Conservation (phyloP, 345 rosid species). For the Gossypium arboreum region DNA sequence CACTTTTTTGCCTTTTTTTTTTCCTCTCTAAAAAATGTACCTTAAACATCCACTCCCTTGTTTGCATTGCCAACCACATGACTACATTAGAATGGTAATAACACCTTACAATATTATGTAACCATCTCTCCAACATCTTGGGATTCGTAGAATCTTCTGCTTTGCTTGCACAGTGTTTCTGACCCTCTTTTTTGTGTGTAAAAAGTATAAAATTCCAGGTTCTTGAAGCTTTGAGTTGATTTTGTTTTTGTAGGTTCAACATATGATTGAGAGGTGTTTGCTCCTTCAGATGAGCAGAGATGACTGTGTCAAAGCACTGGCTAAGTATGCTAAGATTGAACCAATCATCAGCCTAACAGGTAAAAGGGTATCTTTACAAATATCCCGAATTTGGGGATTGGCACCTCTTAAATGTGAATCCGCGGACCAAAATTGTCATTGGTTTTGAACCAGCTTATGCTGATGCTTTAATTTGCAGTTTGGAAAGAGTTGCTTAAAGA, state of each 20-base stretch:
- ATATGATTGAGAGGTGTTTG: slow-evolving; percentile 52
- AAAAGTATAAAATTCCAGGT: not conserved
- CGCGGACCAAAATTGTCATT: no score
- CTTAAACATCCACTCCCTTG: slow-evolving; percentile 30
- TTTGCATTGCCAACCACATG: slow-evolving; percentile 47
- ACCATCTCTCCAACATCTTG: slow-evolving; percentile 11
- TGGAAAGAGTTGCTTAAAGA: slow-evolving; percentile 51
- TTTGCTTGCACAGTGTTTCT: slow-evolving; percentile 13
- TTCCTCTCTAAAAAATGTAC: slow-evolving; percentile 1
- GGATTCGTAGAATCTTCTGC: slow-evolving; percentile 4
- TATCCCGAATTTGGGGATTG: no score
- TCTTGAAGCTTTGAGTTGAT: not conserved
- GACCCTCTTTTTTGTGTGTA: not conserved
- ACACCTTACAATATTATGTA: not conserved
- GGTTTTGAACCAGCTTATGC: no score
- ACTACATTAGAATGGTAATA: slow-evolving; percentile 47
- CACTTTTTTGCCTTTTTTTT: not conserved
- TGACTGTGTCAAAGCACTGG: slow-evolving; percentile 39
- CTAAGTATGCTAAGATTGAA: slow-evolving; percentile 37
- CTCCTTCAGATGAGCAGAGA: slow-evolving; percentile 44
- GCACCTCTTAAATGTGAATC: no score
- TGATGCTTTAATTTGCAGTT: slow-evolving; percentile 23
- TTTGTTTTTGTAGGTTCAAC: slow-evolving; percentile 36
- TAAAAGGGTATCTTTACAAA: not conserved
- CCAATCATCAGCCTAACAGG: slow-evolving; percentile 45